phyloP scores from a whole-genome alignment of 352 stramenopile genomes.

The Globisporangium paroecandrum region DNA sequence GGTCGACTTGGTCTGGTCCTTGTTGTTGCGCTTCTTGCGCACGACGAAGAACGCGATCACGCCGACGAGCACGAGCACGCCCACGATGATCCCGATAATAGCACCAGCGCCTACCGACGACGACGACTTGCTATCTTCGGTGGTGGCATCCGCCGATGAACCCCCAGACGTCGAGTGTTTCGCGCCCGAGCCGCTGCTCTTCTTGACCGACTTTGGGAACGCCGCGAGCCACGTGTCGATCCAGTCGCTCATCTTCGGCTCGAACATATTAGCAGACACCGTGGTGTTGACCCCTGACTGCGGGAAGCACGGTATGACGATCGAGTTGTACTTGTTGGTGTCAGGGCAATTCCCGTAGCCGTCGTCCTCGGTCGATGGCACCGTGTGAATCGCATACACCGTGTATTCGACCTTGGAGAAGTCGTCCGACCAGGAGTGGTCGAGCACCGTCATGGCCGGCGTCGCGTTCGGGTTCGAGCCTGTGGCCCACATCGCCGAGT shows the following conservation, averaged over 20 bases:
- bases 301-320: constrained; percentile 26
- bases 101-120: constrained; percentile 8
- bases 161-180: neutral
- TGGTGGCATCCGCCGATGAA: neutral
- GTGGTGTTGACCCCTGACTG: neutral
- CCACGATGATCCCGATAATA: constrained; percentile 9
- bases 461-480: constrained; percentile 17
- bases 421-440: constrained; percentile 18
- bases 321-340: constrained; percentile 20
- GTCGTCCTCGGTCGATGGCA: constrained; percentile 9
- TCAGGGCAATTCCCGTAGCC: constrained; percentile 23
- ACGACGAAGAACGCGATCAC: constrained; percentile 11
- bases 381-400: constrained; percentile 19
- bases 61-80: constrained; percentile 13
- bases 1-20: neutral
- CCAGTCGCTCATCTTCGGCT: constrained; percentile 13
- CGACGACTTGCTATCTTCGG: neutral
- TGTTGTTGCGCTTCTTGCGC: constrained; percentile 1
- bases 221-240: constrained; percentile 13
- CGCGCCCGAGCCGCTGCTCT: neutral
- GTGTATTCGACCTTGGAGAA: constrained; percentile 6
- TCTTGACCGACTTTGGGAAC: constrained; percentile 1
- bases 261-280: neutral
- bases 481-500: constrained; percentile 30
- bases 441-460: constrained; percentile 12